Base-by-base conservation (phyloP, 257 asterid species). In the Petunia secreta region DNA sequence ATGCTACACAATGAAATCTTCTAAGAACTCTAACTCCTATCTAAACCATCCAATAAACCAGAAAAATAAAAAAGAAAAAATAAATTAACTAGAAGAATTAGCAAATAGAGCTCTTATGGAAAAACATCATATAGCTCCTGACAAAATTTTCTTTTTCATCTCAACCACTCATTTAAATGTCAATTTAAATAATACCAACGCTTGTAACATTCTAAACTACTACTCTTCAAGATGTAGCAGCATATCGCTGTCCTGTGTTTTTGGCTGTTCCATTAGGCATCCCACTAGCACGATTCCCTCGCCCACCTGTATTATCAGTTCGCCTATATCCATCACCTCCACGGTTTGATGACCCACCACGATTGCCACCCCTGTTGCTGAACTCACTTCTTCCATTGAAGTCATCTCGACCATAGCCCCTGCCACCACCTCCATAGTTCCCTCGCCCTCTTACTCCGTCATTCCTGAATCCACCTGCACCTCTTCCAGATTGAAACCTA, bases 361-460 rank as follows among this genome's bases (percentile, higher is more conserved):
- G 88, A 66, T 80, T 89, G 60, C 93, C 91, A 63, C 91, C 92
- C 80, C 96, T 87, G 88, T 85, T 84, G 59, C 82, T 83, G 77
- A 83, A 91, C 57, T 93, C 97, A 54, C 83, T 88, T 85, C 97
- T 86, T 59, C 91, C 88, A 44, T 38, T 81, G 77, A 85, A 92
- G 68, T 92, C 98, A 75, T 87, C 89, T 78, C 96, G 87, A 82
- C 81, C 83, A 84, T 88, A 89, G 38, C 90, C 88, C 83, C 97
- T 85, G 75, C 93, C 89, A 68, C 97, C 95, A 68, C 97, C 95
- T 59, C 89, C 94, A 64, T 87, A 92, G 83, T 83, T 84, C 6
- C 93, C 97, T 34, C 98, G 96, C 3, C 97, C 98, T 82, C 97
- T 91, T 43, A 60, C 82, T 69, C 97, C 98, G n/a, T 94, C 98